Evolutionary conservation across 805 yeast genomes (phyloP).

Genomic region (Lipomyces spencermartinsiae): DNA sequence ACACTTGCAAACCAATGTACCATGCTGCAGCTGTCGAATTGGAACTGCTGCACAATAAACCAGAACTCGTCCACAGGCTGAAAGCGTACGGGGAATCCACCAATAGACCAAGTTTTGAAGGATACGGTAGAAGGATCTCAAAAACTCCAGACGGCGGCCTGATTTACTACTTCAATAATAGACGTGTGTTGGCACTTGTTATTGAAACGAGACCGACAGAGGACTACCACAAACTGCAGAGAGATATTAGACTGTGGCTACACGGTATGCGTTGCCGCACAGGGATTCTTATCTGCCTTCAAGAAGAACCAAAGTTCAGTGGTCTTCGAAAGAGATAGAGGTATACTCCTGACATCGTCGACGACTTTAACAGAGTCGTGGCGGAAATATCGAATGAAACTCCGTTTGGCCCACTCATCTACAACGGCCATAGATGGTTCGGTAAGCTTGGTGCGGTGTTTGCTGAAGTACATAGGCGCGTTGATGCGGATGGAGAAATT

Average conservation of each 20-base stretch:
- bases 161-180: background rate
- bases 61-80: background rate
- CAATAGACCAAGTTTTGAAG: background rate
- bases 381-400: background rate
- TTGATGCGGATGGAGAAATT: background rate
- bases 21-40: background rate
- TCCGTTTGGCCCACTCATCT: constrained; percentile 1
- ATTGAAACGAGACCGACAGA: background rate
- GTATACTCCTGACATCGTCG: background rate
- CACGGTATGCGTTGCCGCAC: background rate
- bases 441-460: background rate
- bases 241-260: background rate
- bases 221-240: constrained; percentile 1
- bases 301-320: background rate
- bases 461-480: background rate
- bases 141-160: background rate
- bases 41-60: background rate
- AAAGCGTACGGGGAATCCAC: background rate
- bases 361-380: background rate
- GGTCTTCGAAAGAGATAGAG: background rate
- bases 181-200: background rate
- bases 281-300: background rate
- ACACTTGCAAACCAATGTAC: background rate
- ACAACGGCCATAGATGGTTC: constrained; percentile 1
- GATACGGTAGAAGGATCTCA: background rate